Conservation (phyloP, 768 basidiomycete genomes). For the Suillus decipiens region DNA sequence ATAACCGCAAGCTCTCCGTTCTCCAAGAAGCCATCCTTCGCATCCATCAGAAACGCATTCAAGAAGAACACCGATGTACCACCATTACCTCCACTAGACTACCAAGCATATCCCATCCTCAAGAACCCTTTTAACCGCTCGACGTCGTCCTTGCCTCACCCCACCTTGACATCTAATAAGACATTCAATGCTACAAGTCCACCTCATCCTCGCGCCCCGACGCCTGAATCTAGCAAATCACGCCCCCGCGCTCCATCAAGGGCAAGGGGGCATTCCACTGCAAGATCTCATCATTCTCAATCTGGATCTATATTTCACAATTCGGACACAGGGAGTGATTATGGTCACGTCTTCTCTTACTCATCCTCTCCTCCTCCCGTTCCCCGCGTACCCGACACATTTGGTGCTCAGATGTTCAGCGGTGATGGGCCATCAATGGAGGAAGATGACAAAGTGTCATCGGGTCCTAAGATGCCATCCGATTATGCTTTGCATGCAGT, state of each 20-base stretch:
- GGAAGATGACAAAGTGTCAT: slow-evolving; percentile 66
- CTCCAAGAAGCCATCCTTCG: slow-evolving; percentile 82
- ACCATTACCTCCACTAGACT: slow-evolving; percentile 73
- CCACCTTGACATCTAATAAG: slow-evolving; percentile 40
- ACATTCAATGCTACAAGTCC: slow-evolving; percentile 49
- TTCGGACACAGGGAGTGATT: slow-evolving; percentile 75
- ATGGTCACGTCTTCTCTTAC: slow-evolving; percentile 45
- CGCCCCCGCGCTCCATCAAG: slow-evolving; percentile 40
- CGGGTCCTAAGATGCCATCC: slow-evolving; percentile 79
- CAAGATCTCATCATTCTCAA: slow-evolving; percentile 78
- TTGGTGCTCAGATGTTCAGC: slow-evolving; percentile 42
- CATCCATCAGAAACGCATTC: slow-evolving; percentile 86
- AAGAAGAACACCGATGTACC: slow-evolving; percentile 71
- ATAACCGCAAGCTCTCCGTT: slow-evolving; percentile 53
- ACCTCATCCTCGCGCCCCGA: slow-evolving; percentile 59
- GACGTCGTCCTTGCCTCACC: slow-evolving; percentile 67
- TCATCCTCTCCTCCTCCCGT: slow-evolving; percentile 73
- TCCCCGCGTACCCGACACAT: slow-evolving; percentile 70
- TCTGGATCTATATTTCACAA: slow-evolving; percentile 71
- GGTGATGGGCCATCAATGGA: slow-evolving; percentile 57
- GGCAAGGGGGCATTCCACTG: slow-evolving; percentile 56
- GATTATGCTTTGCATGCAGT: slow-evolving; percentile 89
- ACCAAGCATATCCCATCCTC: slow-evolving; percentile 66
- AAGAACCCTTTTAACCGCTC: slow-evolving; percentile 86
- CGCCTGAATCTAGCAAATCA: slow-evolving; percentile 54